Evolutionary conservation across 345 rosid species (phyloP).

Genomic region (Camelina laxa): DNA sequence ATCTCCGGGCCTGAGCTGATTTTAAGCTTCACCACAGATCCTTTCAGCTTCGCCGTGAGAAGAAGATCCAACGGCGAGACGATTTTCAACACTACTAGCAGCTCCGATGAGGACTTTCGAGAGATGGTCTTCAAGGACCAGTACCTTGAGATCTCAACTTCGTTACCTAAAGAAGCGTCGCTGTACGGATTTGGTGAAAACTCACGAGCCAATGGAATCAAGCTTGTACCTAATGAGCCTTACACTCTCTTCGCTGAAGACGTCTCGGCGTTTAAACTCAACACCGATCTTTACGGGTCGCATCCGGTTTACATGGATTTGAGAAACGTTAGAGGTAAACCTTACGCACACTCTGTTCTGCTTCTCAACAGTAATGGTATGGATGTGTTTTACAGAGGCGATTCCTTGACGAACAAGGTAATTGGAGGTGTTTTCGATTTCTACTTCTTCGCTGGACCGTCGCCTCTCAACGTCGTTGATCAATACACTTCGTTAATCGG

Average conservation of each 20-base stretch:
- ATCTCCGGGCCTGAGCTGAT: constrained; percentile 65
- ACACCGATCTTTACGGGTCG: constrained; percentile 87
- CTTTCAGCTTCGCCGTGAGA: constrained; percentile 85
- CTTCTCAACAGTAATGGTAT: constrained; percentile 92
- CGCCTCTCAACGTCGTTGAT: constrained; percentile 78
- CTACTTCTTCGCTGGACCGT: constrained; percentile 82
- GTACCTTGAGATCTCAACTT: constrained; percentile 91
- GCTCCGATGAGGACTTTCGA: constrained; percentile 32
- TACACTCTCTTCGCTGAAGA: constrained; percentile 90
- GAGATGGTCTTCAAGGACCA: constrained; percentile 88
- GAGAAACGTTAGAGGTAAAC: constrained; percentile 69
- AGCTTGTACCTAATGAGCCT: constrained; percentile 85
- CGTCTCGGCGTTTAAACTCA: constrained; percentile 79
- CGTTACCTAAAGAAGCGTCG: constrained; percentile 82
- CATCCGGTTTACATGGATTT: constrained; percentile 98
- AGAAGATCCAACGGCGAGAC: constrained; percentile 75
- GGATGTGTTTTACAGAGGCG: constrained; percentile 89
- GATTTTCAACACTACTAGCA: constrained; percentile 62
- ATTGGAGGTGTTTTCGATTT: constrained; percentile 95
- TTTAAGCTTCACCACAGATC: constrained; percentile 69
- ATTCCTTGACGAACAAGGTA: constrained; percentile 82
- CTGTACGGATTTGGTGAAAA: constrained; percentile 92
- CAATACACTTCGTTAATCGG: constrained; percentile 88
- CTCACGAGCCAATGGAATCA: constrained; percentile 94
- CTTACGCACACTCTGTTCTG: constrained; percentile 77